phyloP scores from a whole-genome alignment of 352 stramenopile genomes.

The Globisporangium parvum region DNA sequence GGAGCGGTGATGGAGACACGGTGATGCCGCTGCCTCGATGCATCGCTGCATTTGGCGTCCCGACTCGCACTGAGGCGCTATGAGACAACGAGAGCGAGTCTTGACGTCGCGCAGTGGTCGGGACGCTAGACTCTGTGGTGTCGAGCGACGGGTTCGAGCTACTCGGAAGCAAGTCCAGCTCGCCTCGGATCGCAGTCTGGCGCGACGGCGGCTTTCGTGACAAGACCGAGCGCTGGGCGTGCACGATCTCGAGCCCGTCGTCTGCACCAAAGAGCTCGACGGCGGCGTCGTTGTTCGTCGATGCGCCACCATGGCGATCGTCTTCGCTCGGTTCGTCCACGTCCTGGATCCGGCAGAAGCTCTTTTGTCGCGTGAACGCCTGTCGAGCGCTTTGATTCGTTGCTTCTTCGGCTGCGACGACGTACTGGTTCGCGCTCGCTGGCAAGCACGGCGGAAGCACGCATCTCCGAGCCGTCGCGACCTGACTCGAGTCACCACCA shows the following conservation, averaged over 20 bases:
- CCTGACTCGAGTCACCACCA: not conserved
- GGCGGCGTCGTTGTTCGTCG: slow-evolving; percentile 2
- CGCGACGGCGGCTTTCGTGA: slow-evolving; percentile 14
- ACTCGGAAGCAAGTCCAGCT: slow-evolving; percentile 12
- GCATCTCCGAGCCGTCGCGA: not conserved
- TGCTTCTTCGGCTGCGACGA: not conserved
- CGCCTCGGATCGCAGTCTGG: slow-evolving; percentile 29
- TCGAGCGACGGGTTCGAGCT: not conserved
- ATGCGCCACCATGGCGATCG: not conserved
- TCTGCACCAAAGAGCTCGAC: not conserved
- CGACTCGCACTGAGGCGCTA: not conserved
- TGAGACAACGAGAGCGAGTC: not conserved
- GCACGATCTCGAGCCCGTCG: not conserved
- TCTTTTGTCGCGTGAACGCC: slow-evolving; percentile 5
- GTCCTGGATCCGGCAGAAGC: slow-evolving; percentile 11
- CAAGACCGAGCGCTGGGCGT: not conserved
- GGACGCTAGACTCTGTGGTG: not conserved
- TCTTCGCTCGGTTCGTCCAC: not conserved
- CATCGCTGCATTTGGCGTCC: not conserved
- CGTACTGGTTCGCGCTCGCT: slow-evolving; percentile 2
- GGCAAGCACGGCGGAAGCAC: slow-evolving; percentile 7
- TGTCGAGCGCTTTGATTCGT: not conserved
- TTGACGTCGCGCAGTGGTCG: not conserved
- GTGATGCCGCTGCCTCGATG: not conserved
- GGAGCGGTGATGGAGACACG: not conserved